Base-by-base conservation (phyloP, 2,329 filamentous ascomycete species). In the Fusarium keratoplasticum region DNA sequence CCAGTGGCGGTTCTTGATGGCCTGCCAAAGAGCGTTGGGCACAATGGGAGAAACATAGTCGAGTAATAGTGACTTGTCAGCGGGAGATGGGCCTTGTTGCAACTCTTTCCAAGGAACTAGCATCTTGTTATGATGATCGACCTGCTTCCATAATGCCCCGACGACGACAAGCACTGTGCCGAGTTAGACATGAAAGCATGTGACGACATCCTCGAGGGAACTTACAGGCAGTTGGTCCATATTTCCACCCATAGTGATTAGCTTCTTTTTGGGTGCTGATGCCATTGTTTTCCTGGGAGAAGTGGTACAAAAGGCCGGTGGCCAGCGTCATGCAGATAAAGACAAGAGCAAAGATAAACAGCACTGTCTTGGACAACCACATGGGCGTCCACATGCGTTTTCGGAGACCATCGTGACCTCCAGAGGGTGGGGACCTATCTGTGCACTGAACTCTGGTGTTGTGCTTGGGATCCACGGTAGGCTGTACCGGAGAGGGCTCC, bases 31-130 rank as follows among this genome's bases (percentile, higher is more conserved):
- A 25, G 71, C 75, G 1, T 70, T 62, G 20, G 74, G 65, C 18
- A 80, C 31, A 4, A 73, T 67, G 14, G 80, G 79, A 2, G 80
- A 80, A 3, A 80, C 61, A 57, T 81, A 82, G 54, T 82, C 80
- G n/a, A 81, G 66, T 2, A 79, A 62, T 5, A 82, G 36, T 13
- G 78, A 77, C 61, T 73, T 75, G 18, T 72, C 57, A 7, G 71
- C 62, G 3, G 61, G 22, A 4, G 64, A 40, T 1, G 75, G 71
- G 6, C 74, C 77, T 29, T 60, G 58, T n/a, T 67, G 64, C 13
- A 82, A 66, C 36, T 75, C 74, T 16, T 70, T 70, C 80, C 80
- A 82, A 3, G 81, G 78, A 38, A 73, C 69, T 11, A 76, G 38
- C 31, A 73, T 64, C 63, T 81, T 82, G 64, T 64, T 76, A 14